Evolutionary conservation across 768 basidiomycete species (phyloP).

Genomic region (Infundibulicybe gibba): DNA sequence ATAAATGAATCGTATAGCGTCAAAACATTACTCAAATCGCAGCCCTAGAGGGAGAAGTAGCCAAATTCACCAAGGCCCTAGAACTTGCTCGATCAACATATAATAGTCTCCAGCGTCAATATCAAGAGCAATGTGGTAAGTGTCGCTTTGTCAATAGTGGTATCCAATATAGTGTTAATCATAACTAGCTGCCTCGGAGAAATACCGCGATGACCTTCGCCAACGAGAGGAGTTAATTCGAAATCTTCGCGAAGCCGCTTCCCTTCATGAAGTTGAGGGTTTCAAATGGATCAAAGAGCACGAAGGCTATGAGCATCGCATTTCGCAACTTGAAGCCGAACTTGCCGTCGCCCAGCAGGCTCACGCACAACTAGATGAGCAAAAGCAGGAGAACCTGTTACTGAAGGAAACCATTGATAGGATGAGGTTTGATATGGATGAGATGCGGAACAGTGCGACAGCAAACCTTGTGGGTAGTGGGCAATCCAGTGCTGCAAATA

Average conservation of each 20-base stretch:
- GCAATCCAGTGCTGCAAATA: conserved; percentile 46
- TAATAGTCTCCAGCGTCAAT: conserved; percentile 78
- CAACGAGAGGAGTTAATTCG: conserved; percentile 74
- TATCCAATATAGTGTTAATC: neutral
- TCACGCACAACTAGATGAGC: conserved; percentile 76
- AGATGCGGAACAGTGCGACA: conserved; percentile 59
- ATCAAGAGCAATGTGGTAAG: conserved; percentile 83
- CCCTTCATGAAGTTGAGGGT: conserved; percentile 62
- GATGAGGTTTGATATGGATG: conserved; percentile 92
- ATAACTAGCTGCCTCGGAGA: conserved; percentile 66
- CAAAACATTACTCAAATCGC: conserved; percentile 63
- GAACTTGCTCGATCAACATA: conserved; percentile 74
- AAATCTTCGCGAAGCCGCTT: conserved; percentile 53
- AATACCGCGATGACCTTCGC: conserved; percentile 70
- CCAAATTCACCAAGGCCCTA: conserved; percentile 68
- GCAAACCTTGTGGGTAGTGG: conserved; percentile 36
- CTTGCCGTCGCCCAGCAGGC: conserved; percentile 67
- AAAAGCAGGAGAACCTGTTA: conserved; percentile 92
- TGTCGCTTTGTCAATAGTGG: conserved; percentile 11
- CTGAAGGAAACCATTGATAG: conserved; percentile 96
- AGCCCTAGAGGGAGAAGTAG: conserved; percentile 74
- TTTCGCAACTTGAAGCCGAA: conserved; percentile 68
- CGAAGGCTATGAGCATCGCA: conserved; percentile 66
- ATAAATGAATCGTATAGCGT: conserved; percentile 35
- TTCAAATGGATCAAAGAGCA: conserved; percentile 67